Evolutionary conservation across 495 filamentous ascomycete genomes (phyloP).

Genomic region (Aspergillus leporis): DNA sequence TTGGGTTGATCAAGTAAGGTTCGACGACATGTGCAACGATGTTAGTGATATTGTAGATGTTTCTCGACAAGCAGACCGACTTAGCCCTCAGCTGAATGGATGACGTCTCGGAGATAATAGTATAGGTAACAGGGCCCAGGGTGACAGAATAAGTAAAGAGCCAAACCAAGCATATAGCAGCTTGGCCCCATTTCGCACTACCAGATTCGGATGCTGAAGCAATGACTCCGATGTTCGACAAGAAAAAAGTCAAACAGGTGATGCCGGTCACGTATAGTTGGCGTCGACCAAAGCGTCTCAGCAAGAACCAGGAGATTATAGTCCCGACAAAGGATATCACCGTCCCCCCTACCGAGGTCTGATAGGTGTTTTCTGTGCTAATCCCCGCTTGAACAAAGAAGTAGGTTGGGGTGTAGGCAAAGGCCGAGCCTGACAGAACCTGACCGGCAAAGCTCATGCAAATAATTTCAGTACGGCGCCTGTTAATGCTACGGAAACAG

Average conservation of each 20-base stretch:
- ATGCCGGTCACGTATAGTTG: constrained; percentile 68
- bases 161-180: constrained; percentile 64
- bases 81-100: constrained; percentile 66
- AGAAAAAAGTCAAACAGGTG: constrained; percentile 52
- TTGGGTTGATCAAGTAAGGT: constrained; percentile 68
- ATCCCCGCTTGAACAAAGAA: constrained; percentile 74
- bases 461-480: constrained; percentile 70
- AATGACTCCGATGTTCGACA: constrained; percentile 67
- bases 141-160: constrained; percentile 67
- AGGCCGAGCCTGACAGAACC: constrained; percentile 67
- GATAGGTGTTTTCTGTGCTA: constrained; percentile 51
- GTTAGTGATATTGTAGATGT: constrained; percentile 64
- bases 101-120: constrained; percentile 69
- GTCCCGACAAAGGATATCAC: constrained; percentile 63
- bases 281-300: constrained; percentile 57
- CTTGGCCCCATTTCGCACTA: constrained; percentile 35
- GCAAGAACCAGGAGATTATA: constrained; percentile 53
- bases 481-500: constrained; percentile 70
- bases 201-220: constrained; percentile 51
- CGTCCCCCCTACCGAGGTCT: constrained; percentile 47
- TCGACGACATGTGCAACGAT: constrained; percentile 65
- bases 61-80: constrained; percentile 63
- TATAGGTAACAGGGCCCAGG: constrained; percentile 72
- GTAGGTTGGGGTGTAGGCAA: constrained; percentile 70
- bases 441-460: constrained; percentile 72